Conservation (phyloP, 257 asterid species). For the Rubia yunnanensis region DNA sequence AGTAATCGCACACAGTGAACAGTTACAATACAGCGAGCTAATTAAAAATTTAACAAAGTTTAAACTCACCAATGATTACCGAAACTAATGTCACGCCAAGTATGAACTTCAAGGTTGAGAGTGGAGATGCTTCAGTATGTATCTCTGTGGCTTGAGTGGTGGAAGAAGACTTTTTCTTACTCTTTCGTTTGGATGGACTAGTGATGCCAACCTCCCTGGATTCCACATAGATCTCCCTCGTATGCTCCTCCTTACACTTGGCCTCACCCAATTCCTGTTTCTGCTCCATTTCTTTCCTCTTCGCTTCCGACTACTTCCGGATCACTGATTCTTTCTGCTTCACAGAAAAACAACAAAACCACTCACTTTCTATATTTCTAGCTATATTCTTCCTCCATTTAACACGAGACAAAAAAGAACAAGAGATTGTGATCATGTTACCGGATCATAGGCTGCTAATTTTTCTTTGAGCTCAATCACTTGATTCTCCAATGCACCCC, state of each 20-base stretch:
- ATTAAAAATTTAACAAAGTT: no score
- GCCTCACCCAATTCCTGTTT: constrained; percentile 54
- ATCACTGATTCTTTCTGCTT: constrained; percentile 49
- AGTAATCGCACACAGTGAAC: no score
- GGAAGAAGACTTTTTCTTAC: constrained; percentile 55
- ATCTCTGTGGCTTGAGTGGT: constrained; percentile 21
- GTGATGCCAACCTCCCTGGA: constrained; percentile 35
- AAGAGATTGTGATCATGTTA: not conserved
- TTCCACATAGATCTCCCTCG: constrained; percentile 24
- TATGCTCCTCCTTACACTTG: no score
- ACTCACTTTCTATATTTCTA: no score
- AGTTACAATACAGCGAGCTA: no score
- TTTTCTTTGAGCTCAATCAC: constrained; percentile 58
- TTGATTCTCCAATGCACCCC: constrained; percentile 42
- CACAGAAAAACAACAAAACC: not conserved
- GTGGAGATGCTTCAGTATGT: no score
- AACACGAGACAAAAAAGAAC: not conserved
- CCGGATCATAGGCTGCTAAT: constrained; percentile 23
- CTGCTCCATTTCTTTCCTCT: constrained; percentile 52
- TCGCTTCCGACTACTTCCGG: constrained; percentile 40
- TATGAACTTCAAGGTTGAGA: constrained; percentile 36
- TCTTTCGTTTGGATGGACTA: constrained; percentile 51
- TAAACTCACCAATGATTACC: constrained; percentile 48
- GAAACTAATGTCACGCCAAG: constrained; percentile 80
- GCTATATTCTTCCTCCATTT: no score